A percentile compares a stretch with the other conserved stretches of the same genome.
phyloP scores from a whole-genome alignment of 148 eudicot genomes.

The Arbutus unedo region DNA sequence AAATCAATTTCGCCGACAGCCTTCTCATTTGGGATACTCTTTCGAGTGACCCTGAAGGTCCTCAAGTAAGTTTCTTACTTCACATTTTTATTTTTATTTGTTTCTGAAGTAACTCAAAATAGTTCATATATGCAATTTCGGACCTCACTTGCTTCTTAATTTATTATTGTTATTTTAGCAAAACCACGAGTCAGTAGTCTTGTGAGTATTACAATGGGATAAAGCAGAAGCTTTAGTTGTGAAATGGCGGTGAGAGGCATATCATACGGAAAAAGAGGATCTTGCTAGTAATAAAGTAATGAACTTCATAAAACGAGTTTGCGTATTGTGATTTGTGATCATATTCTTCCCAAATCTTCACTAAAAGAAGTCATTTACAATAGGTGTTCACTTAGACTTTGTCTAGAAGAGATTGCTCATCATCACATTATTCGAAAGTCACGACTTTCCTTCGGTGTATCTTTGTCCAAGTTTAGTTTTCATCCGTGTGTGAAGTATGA shows the following conservation, averaged over 20 bases:
- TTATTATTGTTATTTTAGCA: too few species aligned
- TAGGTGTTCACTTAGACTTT: background rate
- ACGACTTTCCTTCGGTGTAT: background rate
- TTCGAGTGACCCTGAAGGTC: slow-evolving; percentile 97
- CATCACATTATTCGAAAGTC: background rate
- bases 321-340: background rate
- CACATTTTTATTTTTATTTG: background rate
- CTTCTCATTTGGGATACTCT: slow-evolving; percentile 95
- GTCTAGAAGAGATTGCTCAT: too few species aligned
- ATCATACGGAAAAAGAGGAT: too few species aligned
- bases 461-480: background rate
- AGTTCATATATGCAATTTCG: background rate
- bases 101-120: background rate
- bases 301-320: background rate
- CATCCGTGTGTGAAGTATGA: background rate
- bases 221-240: background rate
- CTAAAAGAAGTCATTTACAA: background rate
- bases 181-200: too few species aligned
- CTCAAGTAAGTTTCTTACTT: slow-evolving; percentile 61
- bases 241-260: background rate
- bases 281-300: background rate
- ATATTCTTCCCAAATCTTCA: background rate
- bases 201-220: too few species aligned
- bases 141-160: background rate
- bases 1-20: slow-evolving; percentile 73